Evolutionary conservation across 345 rosid genomes (phyloP).

Genomic region (Aethionema arabicum): DNA sequence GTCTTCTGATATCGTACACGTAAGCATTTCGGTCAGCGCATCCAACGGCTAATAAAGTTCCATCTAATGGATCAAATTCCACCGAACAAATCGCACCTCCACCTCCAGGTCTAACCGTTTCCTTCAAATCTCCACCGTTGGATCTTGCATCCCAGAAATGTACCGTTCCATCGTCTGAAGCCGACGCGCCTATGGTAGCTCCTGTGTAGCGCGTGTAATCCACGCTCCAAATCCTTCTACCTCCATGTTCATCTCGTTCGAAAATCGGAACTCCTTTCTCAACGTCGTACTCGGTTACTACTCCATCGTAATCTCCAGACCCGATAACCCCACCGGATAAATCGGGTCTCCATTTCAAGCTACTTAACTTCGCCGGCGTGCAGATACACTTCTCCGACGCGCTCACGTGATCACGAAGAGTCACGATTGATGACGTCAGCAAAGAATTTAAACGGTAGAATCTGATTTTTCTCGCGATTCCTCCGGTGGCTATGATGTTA

Average conservation of each 20-base stretch:
- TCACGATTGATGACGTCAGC: conserved; percentile 19
- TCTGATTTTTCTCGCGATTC: conserved; percentile 82
- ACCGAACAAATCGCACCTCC: conserved; percentile 62
- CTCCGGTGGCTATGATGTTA: conserved; percentile 68
- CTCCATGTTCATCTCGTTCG: conserved; percentile 95
- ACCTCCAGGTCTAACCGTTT: conserved; percentile 50
- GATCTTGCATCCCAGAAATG: conserved; percentile 84
- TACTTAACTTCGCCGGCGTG: conserved; percentile 90
- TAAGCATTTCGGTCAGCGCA: conserved; percentile 73
- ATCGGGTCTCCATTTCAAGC: conserved; percentile 72
- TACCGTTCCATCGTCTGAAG: conserved; percentile 84
- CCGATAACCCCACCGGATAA: conserved; percentile 57
- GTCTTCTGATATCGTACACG: conserved; percentile 60
- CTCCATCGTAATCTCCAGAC: conserved; percentile 92
- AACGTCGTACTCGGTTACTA: conserved; percentile 76
- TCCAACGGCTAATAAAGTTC: conserved; percentile 55
- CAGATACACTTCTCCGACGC: conserved; percentile 55
- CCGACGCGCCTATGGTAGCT: conserved; percentile 71
- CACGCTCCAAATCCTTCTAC: conserved; percentile 86
- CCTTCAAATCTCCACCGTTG: conserved; percentile 39
- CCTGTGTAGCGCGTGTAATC: conserved; percentile 54
- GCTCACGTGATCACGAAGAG: conserved; percentile 42
- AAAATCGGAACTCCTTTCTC: conserved; percentile 58
- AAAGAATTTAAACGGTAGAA: conserved; percentile 51
- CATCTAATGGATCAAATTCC: conserved; percentile 69